phyloP scores from a whole-genome alignment of 805 yeast genomes.

The Metschnikowia colocasiae region DNA sequence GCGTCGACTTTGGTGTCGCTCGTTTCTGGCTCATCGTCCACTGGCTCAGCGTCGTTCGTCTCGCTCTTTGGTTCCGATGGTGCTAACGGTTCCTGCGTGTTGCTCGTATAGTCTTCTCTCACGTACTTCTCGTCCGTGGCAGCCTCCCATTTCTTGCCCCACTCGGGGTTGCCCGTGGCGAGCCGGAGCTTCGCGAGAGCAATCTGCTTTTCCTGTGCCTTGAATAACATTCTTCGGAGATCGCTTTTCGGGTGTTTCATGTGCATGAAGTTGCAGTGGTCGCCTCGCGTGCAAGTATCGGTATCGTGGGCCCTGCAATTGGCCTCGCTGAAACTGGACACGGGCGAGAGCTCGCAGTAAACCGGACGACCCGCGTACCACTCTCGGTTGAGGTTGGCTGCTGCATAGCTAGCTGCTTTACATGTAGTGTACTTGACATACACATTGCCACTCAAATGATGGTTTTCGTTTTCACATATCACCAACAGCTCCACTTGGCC shows the following conservation, averaged over 20 bases:
- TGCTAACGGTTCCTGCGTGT: not conserved
- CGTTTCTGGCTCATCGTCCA: not conserved
- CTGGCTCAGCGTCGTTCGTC: not conserved
- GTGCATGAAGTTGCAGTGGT: constrained; percentile 85
- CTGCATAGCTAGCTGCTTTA: constrained; percentile 58
- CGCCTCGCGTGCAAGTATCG: constrained; percentile 69
- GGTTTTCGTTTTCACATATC: constrained; percentile 79
- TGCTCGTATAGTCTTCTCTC: constrained; percentile 1
- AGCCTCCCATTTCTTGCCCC: constrained; percentile 20
- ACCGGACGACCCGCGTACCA: constrained; percentile 84
- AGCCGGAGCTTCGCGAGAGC: constrained; percentile 15
- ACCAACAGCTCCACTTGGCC: constrained; percentile 59
- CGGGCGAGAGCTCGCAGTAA: constrained; percentile 76
- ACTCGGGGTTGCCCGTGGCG: constrained; percentile 12
- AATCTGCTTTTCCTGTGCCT: constrained; percentile 33
- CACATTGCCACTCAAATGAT: constrained; percentile 83
- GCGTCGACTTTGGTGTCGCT: constrained; percentile 14
- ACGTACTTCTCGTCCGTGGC: constrained; percentile 11
- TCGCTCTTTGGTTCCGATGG: not conserved
- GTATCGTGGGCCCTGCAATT: constrained; percentile 69
- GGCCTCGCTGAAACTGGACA: constrained; percentile 63
- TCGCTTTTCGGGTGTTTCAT: constrained; percentile 51
- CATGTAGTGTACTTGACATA: constrained; percentile 59
- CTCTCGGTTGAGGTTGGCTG: constrained; percentile 60
- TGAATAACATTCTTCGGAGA: constrained; percentile 38